Conservation (phyloP, 192 early-diverging fungal genomes). For the Oehlia diaphana region DNA sequence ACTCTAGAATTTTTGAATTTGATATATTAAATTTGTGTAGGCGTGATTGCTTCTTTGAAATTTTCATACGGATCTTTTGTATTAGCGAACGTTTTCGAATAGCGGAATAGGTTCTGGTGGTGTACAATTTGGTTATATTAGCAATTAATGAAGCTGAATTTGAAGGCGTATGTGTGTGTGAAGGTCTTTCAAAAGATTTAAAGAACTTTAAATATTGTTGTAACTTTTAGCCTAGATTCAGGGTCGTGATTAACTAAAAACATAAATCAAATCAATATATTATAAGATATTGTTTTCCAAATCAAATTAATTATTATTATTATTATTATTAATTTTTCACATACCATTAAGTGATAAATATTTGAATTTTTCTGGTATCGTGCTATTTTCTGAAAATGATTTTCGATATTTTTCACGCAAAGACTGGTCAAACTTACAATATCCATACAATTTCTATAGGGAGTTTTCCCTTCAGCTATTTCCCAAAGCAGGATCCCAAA, state of each 20-base stretch:
- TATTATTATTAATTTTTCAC: background rate
- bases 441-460: background rate
- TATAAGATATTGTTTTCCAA: too few species aligned
- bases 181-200: background rate
- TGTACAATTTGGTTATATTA: too few species aligned
- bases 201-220: background rate
- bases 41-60: too few species aligned
- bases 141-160: too few species aligned
- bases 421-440: background rate
- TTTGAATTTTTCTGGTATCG: background rate
- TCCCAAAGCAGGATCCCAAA: background rate
- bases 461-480: background rate
- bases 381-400: background rate
- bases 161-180: too few species aligned
- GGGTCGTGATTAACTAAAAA: background rate
- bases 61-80: too few species aligned
- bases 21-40: too few species aligned
- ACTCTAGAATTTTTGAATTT: too few species aligned
- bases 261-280: too few species aligned
- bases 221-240: background rate
- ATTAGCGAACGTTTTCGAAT: too few species aligned
- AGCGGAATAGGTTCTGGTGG: too few species aligned
- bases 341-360: background rate
- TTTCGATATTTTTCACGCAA: background rate
- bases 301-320: too few species aligned